These are phyloP conservation scores for Teratosphaeria zuluensis DNA, from an alignment of 2,329 filamentous ascomycete species.

Conservation along the genomic window DNA sequence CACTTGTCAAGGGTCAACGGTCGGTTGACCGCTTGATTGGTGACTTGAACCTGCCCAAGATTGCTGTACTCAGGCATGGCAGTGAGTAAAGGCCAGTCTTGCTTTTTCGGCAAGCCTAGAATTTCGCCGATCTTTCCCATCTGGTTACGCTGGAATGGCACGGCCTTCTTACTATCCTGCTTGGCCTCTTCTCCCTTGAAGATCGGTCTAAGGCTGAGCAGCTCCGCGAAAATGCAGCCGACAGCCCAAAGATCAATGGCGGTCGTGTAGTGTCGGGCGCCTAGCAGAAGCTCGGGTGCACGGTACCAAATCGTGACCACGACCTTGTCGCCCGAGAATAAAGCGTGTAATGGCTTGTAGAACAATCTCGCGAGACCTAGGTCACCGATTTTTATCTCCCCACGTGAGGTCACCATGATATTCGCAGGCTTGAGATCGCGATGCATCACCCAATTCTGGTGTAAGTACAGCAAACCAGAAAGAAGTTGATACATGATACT, in stretches of 20 bases:
- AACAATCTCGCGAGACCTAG: constrained; percentile 85
- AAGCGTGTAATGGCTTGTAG: constrained; percentile 81
- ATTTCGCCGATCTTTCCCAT: constrained; percentile 99
- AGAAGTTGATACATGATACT: constrained; percentile 94
- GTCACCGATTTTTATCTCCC: constrained; percentile 91
- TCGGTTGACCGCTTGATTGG: constrained; percentile 41
- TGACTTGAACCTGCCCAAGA: constrained; percentile 29
- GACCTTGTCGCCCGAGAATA: constrained; percentile 93
- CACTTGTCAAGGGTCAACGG: constrained; percentile 59
- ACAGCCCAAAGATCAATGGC: constrained; percentile 97
- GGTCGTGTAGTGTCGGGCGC: constrained; percentile 90
- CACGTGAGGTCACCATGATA: constrained; percentile 89
- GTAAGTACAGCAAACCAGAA: constrained; percentile 88
- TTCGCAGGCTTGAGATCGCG: constrained; percentile 96
- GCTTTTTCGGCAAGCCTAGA: constrained; percentile 79
- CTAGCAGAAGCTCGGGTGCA: constrained; percentile 84
- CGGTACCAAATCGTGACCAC: constrained; percentile 99
- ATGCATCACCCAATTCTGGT: constrained; percentile 94
- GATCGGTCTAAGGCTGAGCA: constrained; percentile 81
- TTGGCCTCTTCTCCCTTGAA: constrained; percentile 99
- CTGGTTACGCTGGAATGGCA: constrained; percentile 94
- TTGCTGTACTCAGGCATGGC: constrained; percentile 73
- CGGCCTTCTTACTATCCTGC: constrained; percentile 96
- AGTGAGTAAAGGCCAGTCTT: constrained; percentile 74
- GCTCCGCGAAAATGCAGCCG: constrained; percentile 93